Evolutionary conservation across 2,329 filamentous ascomycete species (phyloP).

Genomic region (Diatrype stigma): DNA sequence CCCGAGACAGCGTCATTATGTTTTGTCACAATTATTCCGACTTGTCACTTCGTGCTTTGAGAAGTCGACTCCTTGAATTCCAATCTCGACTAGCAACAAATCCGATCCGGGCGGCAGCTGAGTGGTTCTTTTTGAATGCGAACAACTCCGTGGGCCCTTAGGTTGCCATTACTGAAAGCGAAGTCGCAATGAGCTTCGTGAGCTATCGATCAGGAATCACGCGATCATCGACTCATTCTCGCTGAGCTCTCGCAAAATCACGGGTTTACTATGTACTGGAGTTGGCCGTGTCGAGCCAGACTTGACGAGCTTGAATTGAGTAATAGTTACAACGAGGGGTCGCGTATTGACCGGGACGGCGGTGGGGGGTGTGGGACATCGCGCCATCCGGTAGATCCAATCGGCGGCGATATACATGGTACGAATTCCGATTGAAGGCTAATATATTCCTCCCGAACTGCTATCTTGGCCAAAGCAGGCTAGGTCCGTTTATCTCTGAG

Average conservation of each 20-base stretch:
- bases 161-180: background rate
- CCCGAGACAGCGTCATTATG: slow-evolving; percentile 21
- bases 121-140: background rate
- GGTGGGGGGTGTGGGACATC: slow-evolving; percentile 5
- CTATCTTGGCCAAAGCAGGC: slow-evolving; percentile 10
- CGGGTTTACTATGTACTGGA: background rate
- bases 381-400: background rate
- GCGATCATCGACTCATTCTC: slow-evolving; percentile 6
- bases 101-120: too few species aligned
- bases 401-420: background rate
- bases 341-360: slow-evolving; percentile 8
- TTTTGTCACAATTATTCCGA: background rate
- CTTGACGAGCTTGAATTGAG: slow-evolving; percentile 6
- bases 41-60: background rate
- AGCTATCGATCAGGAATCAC: slow-evolving; percentile 1
- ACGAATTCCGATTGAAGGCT: background rate
- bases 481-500: background rate
- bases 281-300: background rate
- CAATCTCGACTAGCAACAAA: too few species aligned
- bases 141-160: background rate
- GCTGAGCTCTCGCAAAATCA: background rate
- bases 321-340: slow-evolving; percentile 5
- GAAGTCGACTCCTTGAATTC: too few species aligned
- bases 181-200: slow-evolving; percentile 5
- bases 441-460: slow-evolving; percentile 2